Evolutionary conservation across 2,329 filamentous ascomycete species (phyloP), one percentile per base, ranked within the genome.

Genomic region (Sclerotinia borealis): DNA sequence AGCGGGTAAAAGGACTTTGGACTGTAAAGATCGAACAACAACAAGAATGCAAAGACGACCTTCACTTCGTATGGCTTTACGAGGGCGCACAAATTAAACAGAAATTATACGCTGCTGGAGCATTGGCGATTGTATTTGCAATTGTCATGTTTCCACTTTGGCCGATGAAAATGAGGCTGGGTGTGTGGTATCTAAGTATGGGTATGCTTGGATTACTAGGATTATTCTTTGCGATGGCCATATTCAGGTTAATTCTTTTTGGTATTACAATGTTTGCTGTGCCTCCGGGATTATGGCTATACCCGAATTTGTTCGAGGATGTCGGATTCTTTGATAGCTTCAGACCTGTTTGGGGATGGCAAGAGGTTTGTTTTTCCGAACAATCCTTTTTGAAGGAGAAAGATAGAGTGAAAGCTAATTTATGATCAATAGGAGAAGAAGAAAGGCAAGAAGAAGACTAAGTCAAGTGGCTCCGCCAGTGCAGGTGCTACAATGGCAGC

Each of bases 241-340:
- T 99, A 73, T 92, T 99, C 84, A 88, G 95, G 65, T 83, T 98
- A 63, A 96, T 99, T 66, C 81, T 63, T 34, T 99, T 99, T 80
- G 89, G 91, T 75, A 78, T 96, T 75, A 98, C 95, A 27, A 92
- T 96, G 77, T 96, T 98, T 74, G 82, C 83, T 19, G 82, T 86
- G 0, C 80, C 93, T 4, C 95, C 95, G 3, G 95, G 95, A 72
- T 82, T 99, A n/a, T 99, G 95, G 95, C 83, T 99, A 50, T 99
- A 93, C 79, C 95, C 95, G 55, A 99, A 99, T 75, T 80, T 99
- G 25, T 99, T 97, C 80, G 95, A 99, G 76, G 95, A 99, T 75
- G 95, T 99, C 34, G 96, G 93, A 9, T 98, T 99, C 79, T 89
- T 99, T 77, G 95, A 99, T 75, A 96, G 91, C 73, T 99, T 99